Evolutionary conservation across 768 basidiomycete species (phyloP).

Genomic region (Termitomyces sp.): DNA sequence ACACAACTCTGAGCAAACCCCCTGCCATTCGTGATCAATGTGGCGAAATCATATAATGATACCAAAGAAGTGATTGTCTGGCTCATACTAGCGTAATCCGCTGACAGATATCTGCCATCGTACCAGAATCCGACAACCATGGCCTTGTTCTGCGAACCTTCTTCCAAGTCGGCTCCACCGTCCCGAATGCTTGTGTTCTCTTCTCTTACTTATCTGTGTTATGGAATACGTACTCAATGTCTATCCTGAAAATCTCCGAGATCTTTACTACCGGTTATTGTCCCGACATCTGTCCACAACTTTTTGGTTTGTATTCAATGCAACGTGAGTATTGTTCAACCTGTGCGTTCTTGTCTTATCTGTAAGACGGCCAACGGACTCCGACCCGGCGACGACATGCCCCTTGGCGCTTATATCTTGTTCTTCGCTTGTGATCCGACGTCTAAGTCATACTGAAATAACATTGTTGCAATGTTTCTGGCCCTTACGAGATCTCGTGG

Average conservation of each 20-base stretch:
- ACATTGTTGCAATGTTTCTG: neutral
- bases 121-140: neutral
- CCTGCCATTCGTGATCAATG: neutral
- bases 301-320: neutral
- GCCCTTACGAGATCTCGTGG: neutral
- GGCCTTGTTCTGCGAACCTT: neutral
- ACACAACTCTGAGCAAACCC: neutral
- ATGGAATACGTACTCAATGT: neutral
- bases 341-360: neutral
- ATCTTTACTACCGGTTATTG: neutral
- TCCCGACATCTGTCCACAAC: neutral
- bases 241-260: too few relatives aligned
- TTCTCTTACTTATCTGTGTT: neutral
- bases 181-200: neutral
- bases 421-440: neutral
- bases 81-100: neutral
- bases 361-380: neutral
- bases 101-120: neutral
- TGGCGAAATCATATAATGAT: neutral
- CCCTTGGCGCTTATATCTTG: constrained; percentile 1
- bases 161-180: neutral
- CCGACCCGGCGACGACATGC: neutral
- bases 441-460: neutral
- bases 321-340: too few relatives aligned
- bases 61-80: neutral